Evolutionary conservation across 371 early-diverging fungal species (phyloP), one percentile per base, ranked within the genome.

Genomic region (Apophysomyces trapeziformis): DNA sequence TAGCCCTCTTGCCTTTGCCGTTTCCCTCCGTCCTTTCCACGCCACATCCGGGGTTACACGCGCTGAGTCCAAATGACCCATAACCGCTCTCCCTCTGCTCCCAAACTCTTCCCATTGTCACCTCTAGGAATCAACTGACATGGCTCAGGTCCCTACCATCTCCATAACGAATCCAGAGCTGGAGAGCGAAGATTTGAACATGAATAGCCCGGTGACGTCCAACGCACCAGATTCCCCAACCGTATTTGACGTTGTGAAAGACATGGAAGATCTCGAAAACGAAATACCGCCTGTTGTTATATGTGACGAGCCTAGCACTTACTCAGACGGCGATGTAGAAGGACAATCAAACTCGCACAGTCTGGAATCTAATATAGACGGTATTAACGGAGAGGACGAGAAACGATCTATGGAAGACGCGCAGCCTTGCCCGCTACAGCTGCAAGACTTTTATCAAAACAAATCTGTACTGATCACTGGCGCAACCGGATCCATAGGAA

Each of bases 401-500:
- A 38, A 35, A 6, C 32, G 6, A 5, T 36, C 38, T 37, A 14
- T 45, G 32, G 57, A 60, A 26, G 43, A 63, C 11, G 37, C 36
- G 9, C 58, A 54, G 16, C 26, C 44, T 35, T 57, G 7, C 13
- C 59, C 47, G 65, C 38, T 38, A 9, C 47, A 65, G 16, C 39
- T 75, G 4, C 61, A 68, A 39, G 58, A 68, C 9, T 79, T 77
- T 50, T 77, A 81, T 63, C 65, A 68, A 35, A 65, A 74, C 45
- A 77, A 81, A 46, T 65, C 74, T 35, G 70, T 89, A 43, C 73
- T 89, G 38, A 58, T 89, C 26, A 89, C 89, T 0, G 89, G 89
- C 5, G 84, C 85, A 0, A 87, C 89, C 1, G 89, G 87, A 5
- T 89, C 86, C 63, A 75, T 89, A 38, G 89, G 89, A 47, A 89